A percentile compares a stretch with the other conserved stretches of the same genome.
These are phyloP conservation scores for Diaporthe velutina DNA, from an alignment of 2,329 filamentous ascomycete species.

Conservation along the genomic window DNA sequence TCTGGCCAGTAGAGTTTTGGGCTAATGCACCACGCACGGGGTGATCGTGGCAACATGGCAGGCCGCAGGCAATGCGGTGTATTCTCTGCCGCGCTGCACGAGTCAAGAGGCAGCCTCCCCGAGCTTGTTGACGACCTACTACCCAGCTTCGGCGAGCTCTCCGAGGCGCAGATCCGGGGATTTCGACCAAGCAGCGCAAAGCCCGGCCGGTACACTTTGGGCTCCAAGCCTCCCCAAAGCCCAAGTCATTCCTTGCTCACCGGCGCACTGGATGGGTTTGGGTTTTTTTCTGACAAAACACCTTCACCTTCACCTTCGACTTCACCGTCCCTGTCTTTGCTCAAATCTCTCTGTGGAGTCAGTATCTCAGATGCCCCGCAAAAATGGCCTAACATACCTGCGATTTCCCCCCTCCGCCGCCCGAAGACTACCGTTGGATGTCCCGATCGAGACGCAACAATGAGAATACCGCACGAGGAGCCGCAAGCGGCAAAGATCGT, in stretches of 20 bases:
- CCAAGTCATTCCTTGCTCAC: conserved; percentile 4
- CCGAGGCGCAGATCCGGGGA: conserved; percentile 18
- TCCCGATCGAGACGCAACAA: conserved; percentile 19
- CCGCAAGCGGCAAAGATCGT: conserved; percentile 14
- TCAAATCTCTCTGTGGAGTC: not conserved
- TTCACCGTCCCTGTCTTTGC: not conserved
- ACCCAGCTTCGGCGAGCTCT: conserved; percentile 27
- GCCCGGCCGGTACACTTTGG: conserved; percentile 13
- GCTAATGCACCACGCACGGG: conserved; percentile 26
- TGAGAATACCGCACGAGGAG: conserved; percentile 20
- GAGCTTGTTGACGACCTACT: conserved; percentile 23
- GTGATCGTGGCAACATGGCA: conserved; percentile 17
- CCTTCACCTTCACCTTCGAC: not conserved
- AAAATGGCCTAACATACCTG: conserved; percentile 14
- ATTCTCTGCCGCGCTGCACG: conserved; percentile 11
- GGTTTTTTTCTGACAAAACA: not conserved
- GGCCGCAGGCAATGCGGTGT: conserved; percentile 18
- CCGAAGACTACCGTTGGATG: conserved; percentile 2
- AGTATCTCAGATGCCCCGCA: not conserved
- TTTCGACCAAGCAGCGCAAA: not conserved
- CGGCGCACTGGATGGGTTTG: not conserved
- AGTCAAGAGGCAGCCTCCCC: conserved; percentile 5
- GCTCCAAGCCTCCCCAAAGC: conserved; percentile 10
- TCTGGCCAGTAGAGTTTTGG: not conserved
- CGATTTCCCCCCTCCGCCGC: not conserved